Conservation (phyloP, 352 stramenopile species). For the Phytophthora pisi region DNA sequence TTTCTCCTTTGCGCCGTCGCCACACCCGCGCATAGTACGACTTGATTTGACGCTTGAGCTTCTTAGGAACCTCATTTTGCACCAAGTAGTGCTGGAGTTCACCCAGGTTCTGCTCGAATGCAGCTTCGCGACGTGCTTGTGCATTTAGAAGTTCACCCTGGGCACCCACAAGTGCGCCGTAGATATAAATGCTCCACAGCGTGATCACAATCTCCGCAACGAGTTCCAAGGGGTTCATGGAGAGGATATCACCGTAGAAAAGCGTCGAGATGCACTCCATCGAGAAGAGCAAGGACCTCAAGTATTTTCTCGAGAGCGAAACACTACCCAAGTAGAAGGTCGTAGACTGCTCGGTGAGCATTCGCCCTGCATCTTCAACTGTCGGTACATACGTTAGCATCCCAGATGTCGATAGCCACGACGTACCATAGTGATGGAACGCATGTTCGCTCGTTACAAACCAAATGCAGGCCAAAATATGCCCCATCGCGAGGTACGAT, state of each 20-base stretch:
- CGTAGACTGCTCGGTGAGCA: slow-evolving; percentile 24
- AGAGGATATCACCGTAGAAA: slow-evolving; percentile 75
- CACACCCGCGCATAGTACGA: slow-evolving; percentile 75
- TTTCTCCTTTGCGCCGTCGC: slow-evolving; percentile 54
- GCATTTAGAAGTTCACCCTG: slow-evolving; percentile 62
- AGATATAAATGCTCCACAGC: slow-evolving; percentile 75
- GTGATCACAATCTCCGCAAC: slow-evolving; percentile 64
- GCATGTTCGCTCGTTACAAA: slow-evolving; percentile 52
- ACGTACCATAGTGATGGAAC: slow-evolving; percentile 47
- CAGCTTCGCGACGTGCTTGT: slow-evolving; percentile 48
- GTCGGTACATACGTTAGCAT: slow-evolving; percentile 49
- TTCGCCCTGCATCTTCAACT: slow-evolving; percentile 13
- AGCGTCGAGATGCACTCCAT: slow-evolving; percentile 74
- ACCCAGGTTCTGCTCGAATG: slow-evolving; percentile 67
- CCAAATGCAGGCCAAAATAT: slow-evolving; percentile 73
- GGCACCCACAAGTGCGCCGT: slow-evolving; percentile 64
- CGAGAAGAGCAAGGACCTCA: slow-evolving; percentile 67
- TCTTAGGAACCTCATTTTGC: slow-evolving; percentile 73
- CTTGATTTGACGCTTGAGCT: slow-evolving; percentile 76
- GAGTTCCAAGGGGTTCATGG: slow-evolving; percentile 70
- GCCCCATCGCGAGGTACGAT: slow-evolving; percentile 62
- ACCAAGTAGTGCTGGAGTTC: slow-evolving; percentile 78
- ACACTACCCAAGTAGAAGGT: slow-evolving; percentile 30
- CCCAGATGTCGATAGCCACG: slow-evolving; percentile 67
- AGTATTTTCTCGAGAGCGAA: slow-evolving; percentile 61